These are phyloP conservation scores for Sphaerulina vaccinii DNA, from an alignment of 2,329 filamentous ascomycete genomes.

Conservation along the genomic window DNA sequence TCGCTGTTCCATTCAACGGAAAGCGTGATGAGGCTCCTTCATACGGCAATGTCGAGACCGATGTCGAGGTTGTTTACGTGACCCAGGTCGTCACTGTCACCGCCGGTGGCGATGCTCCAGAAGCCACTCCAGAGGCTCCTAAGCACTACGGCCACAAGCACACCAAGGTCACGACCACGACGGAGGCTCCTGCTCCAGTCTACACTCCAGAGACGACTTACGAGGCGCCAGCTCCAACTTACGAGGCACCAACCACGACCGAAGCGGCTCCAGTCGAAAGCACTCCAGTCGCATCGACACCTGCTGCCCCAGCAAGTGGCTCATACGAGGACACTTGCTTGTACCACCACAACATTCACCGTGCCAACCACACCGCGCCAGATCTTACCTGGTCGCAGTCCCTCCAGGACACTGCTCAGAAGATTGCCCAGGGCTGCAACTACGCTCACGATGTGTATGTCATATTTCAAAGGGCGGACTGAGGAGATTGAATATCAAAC, in stretches of 20 bases:
- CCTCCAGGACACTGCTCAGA: conserved; percentile 63
- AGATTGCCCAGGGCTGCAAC: conserved; percentile 64
- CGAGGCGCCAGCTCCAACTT: conserved; percentile 13
- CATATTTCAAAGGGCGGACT: not conserved
- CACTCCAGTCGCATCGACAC: conserved; percentile 9
- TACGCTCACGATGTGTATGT: conserved; percentile 76
- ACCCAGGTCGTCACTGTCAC: conserved; percentile 40
- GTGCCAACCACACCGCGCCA: conserved; percentile 72
- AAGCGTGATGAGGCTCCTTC: conserved; percentile 23
- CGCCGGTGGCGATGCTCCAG: conserved; percentile 24
- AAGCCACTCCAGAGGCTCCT: conserved; percentile 17
- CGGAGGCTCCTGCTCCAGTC: conserved; percentile 1
- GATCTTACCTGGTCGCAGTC: conserved; percentile 64
- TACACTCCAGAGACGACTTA: conserved; percentile 8
- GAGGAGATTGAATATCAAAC: conserved; percentile 10
- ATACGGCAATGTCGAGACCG: conserved; percentile 27
- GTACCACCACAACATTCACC: conserved; percentile 82
- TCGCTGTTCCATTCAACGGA: conserved; percentile 37
- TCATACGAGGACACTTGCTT: conserved; percentile 49
- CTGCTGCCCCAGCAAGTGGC: conserved; percentile 20
- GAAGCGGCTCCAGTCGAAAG: conserved; percentile 15
- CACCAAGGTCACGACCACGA: conserved; percentile 4
- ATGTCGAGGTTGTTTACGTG: conserved; percentile 34
- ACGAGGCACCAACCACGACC: conserved; percentile 12
- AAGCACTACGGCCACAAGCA: conserved; percentile 29